Conservation (phyloP, 176 grass and related monocot genomes). For the Dendrocalamus sinicus region DNA sequence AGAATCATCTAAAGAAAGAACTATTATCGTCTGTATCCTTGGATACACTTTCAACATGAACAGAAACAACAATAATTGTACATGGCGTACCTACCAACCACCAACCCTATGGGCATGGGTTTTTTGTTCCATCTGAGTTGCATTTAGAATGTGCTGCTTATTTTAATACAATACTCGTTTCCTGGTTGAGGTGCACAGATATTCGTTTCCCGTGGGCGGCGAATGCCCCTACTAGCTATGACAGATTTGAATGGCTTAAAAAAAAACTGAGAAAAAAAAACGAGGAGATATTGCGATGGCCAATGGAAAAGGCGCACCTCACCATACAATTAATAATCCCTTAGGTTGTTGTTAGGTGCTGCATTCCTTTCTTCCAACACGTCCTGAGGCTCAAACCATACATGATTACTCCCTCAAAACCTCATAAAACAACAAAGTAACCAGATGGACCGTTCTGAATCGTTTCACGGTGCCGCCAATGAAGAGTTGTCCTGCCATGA, state of each 20-base stretch:
- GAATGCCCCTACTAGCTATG: background rate
- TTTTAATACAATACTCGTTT: background rate
- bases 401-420: slow-evolving; percentile 5
- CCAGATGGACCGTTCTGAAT: background rate
- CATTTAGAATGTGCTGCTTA: slow-evolving; percentile 12
- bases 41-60: background rate
- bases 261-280: slow-evolving; percentile 30
- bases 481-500: background rate
- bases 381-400: background rate
- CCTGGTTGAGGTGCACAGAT: background rate
- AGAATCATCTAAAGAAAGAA: background rate
- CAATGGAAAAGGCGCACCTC: slow-evolving; percentile 11
- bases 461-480: background rate
- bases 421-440: slow-evolving; percentile 1
- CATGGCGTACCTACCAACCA: background rate
- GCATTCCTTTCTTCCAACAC: slow-evolving; percentile 43
- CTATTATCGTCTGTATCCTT: background rate
- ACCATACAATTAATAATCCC: slow-evolving; percentile 18
- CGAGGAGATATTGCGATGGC: background rate
- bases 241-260: slow-evolving; percentile 19
- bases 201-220: slow-evolving; percentile 15
- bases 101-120: background rate
- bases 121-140: slow-evolving; percentile 8
- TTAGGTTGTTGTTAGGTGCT: slow-evolving; percentile 45
- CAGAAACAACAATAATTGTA: background rate